Conservation (phyloP, 306 rosid species). For the Cyclanthera cordifolia region DNA sequence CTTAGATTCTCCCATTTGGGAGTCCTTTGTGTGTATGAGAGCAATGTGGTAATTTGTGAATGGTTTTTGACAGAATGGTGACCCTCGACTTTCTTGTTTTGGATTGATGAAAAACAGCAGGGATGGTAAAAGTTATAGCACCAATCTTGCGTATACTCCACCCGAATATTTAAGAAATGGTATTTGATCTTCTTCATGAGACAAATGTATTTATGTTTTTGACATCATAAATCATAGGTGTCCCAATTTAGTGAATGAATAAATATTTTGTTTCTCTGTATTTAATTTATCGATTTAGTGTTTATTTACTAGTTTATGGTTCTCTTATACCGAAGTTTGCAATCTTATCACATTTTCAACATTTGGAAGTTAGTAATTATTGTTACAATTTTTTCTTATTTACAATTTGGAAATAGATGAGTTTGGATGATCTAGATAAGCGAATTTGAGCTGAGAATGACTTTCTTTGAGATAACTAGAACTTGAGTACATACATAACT, state of each 20-base stretch:
- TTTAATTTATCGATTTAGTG: background rate
- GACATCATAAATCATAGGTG: background rate
- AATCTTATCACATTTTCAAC: background rate
- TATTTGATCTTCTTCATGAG: conserved; percentile 9
- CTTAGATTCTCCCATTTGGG: background rate
- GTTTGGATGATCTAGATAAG: background rate
- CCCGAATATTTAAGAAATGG: conserved; percentile 77
- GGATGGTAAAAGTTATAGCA: conserved; percentile 82
- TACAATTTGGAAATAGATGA: background rate
- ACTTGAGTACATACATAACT: background rate
- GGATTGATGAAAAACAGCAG: conserved; percentile 78
- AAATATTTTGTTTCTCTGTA: no score
- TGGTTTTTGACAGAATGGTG: conserved; percentile 53
- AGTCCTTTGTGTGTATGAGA: conserved; percentile 7
- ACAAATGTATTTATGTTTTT: background rate
- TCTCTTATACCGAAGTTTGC: background rate
- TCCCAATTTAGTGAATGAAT: background rate
- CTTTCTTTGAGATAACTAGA: background rate
- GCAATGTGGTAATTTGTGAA: conserved; percentile 17
- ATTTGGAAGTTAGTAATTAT: background rate
- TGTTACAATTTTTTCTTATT: background rate
- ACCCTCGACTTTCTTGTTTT: conserved; percentile 75
- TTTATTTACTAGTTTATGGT: background rate
- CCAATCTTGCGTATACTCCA: conserved; percentile 76
- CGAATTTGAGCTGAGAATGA: background rate